These are phyloP conservation scores for Colletotrichum tofieldiae DNA, from an alignment of 2,329 filamentous ascomycete genomes.

Conservation along the genomic window DNA sequence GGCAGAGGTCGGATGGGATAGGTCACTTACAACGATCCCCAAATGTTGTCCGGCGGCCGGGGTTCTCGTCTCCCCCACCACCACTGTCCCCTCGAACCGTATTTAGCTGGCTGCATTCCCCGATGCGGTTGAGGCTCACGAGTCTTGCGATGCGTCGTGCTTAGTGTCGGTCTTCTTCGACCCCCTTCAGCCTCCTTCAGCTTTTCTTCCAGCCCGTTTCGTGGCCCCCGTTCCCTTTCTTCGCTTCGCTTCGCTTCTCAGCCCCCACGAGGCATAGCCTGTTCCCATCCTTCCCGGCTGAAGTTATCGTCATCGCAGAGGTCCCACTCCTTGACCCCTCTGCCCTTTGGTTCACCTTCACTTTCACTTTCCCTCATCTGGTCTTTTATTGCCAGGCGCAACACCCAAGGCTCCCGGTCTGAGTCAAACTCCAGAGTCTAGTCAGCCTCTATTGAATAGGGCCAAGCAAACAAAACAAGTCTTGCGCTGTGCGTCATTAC, in stretches of 20 bases:
- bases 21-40: constrained; percentile 31
- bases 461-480: not conserved
- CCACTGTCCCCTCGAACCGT: constrained; percentile 7
- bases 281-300: constrained; percentile 34
- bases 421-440: constrained; percentile 5
- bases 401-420: not conserved
- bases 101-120: constrained; percentile 44
- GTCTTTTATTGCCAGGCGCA: constrained; percentile 26
- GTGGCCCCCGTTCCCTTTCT: constrained; percentile 30
- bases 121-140: constrained; percentile 35
- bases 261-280: constrained; percentile 32
- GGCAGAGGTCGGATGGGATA: constrained; percentile 8
- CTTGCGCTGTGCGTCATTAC: constrained; percentile 5
- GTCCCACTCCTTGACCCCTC: constrained; percentile 31
- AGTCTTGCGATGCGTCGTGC: constrained; percentile 13
- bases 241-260: constrained; percentile 15
- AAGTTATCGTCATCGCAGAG: constrained; percentile 32
- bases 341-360: constrained; percentile 1
- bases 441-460: constrained; percentile 39
- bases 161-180: constrained; percentile 18
- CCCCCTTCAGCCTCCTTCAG: constrained; percentile 27
- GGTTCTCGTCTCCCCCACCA: constrained; percentile 5
- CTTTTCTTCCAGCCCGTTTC: constrained; percentile 28
- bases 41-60: constrained; percentile 27
- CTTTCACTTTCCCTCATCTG: constrained; percentile 20